Conservation (phyloP, 352 stramenopile species). For the Globisporangium cylindrosporum region DNA sequence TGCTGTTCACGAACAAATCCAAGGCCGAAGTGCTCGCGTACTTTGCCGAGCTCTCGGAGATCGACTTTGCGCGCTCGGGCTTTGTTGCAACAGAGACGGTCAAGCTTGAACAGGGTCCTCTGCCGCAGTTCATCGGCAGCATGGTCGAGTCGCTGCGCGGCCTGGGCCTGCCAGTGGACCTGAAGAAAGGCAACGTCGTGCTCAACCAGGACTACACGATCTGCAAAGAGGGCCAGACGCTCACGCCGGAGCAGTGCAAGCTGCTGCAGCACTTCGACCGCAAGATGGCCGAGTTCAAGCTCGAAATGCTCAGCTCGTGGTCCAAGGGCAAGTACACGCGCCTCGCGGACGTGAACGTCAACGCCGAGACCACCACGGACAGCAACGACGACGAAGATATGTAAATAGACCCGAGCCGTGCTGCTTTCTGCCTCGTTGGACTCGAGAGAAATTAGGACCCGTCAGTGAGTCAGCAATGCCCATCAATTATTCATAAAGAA, state of each 20-base stretch:
- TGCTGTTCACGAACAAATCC: constrained; percentile 94
- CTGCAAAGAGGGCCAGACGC: constrained; percentile 92
- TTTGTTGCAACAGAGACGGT: constrained; percentile 91
- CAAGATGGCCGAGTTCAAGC: constrained; percentile 87
- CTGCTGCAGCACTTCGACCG: constrained; percentile 91
- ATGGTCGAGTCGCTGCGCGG: constrained; percentile 97
- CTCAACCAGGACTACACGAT: constrained; percentile 92
- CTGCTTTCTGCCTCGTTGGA: not conserved
- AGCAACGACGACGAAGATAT: constrained; percentile 36
- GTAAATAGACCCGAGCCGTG: constrained; percentile 20
- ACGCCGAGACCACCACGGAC: constrained; percentile 11
- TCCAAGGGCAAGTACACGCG: constrained; percentile 75
- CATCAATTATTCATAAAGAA: constrained; percentile 22
- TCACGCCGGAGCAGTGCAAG: constrained; percentile 96
- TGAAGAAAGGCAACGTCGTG: constrained; percentile 94
- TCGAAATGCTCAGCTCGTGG: constrained; percentile 77
- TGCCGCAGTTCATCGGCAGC: constrained; percentile 93
- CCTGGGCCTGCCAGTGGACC: constrained; percentile 94
- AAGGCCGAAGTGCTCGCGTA: constrained; percentile 89
- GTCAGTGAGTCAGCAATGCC: not conserved
- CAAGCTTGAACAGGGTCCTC: constrained; percentile 80
- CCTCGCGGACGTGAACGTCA: constrained; percentile 42
- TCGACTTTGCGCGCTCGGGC: constrained; percentile 94
- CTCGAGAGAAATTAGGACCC: not conserved
- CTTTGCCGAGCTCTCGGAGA: constrained; percentile 89